Conservation (phyloP, 2,329 filamentous ascomycete species). For the Fragosphaeria purpurea region DNA sequence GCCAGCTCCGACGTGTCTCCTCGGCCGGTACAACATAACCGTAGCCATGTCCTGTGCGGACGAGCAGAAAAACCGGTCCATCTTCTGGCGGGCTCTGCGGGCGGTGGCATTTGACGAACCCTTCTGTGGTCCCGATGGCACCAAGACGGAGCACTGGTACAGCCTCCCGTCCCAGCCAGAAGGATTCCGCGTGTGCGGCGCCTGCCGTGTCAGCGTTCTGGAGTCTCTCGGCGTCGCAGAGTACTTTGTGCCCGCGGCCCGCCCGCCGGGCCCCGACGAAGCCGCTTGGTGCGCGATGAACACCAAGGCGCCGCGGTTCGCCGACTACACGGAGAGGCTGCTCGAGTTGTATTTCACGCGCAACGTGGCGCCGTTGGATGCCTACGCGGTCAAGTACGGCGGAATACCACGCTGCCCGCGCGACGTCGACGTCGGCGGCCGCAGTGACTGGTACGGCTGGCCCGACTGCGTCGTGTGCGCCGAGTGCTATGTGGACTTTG, state of each 20-base stretch:
- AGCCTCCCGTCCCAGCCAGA: conserved; percentile 21
- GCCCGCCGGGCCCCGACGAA: conserved; percentile 6
- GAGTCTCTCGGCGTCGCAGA: conserved; percentile 20
- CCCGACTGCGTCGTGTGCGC: conserved; percentile 23
- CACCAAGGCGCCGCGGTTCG: conserved; percentile 19
- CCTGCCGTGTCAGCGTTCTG: conserved; percentile 24
- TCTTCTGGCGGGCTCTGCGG: conserved; percentile 25
- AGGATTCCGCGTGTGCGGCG: conserved; percentile 26
- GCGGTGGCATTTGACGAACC: conserved; percentile 18
- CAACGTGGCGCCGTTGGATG: not conserved
- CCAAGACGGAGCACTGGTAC: conserved; percentile 23
- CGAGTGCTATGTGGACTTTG: conserved; percentile 24
- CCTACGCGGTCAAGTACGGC: not conserved
- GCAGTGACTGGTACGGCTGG: conserved; percentile 25
- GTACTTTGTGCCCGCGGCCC: conserved; percentile 20
- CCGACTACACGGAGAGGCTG: not conserved
- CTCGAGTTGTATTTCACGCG: conserved; percentile 3
- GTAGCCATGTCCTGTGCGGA: conserved; percentile 22
- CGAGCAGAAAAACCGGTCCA: conserved; percentile 18
- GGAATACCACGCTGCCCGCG: conserved; percentile 20
- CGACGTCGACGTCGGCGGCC: conserved; percentile 15
- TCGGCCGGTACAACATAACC: conserved; percentile 19
- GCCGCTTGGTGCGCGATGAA: conserved; percentile 26
- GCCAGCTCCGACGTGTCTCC: conserved; percentile 17
- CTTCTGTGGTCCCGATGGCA: conserved; percentile 22